Evolutionary conservation across 208 protist genomes (phyloP), one percentile per base, ranked within the genome.

Genomic region (Trypanosoma lewisi): DNA sequence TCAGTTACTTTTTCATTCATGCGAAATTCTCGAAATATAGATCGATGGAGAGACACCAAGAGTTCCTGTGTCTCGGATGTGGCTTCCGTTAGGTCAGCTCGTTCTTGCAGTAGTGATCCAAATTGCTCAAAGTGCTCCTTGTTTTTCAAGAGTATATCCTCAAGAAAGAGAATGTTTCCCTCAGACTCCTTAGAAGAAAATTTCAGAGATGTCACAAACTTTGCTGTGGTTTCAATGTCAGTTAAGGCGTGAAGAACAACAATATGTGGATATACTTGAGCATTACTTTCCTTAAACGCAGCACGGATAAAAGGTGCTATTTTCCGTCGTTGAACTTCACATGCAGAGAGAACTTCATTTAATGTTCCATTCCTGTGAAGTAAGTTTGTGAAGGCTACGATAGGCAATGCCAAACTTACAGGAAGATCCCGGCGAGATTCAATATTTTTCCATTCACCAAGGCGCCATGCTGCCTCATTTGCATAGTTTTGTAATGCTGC

Each of bases 391-490:
- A 68, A 62, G 2, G 63, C 45, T 7, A 61, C 28, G n/a, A 80
- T 71, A 11, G 77, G 79, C 19, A 73, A 41, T 4, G 77, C 83
- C 2, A 83, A 60, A 50, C 76, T 82, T 5, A 78, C 74, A 9
- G 75, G 74, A 14, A 80, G 55, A 36, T 67, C 55, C 4, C 54
- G 51, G 25, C 73, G 44, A 3, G 69, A n/a, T 19, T 82, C 19
- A 0, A 96, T 65, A 36, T 23, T 69, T 19, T 90, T 76, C 87
- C 89, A 96, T 66, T 96, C 83, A 8, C 84, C 78, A 4, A 96
- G 70, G 4, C 87, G 80, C 87, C 89, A 96, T 14, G 89, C 82
- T 0, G 89, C 89, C 42, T 96, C 89, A 59, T 92, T 92, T 16
- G 89, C 87, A 69, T 92, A 93, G 34, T 79, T 77, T 48, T 80